Base-by-base conservation (phyloP, 2,329 filamentous ascomycete species). In the Aspergillus eucalypticola region DNA sequence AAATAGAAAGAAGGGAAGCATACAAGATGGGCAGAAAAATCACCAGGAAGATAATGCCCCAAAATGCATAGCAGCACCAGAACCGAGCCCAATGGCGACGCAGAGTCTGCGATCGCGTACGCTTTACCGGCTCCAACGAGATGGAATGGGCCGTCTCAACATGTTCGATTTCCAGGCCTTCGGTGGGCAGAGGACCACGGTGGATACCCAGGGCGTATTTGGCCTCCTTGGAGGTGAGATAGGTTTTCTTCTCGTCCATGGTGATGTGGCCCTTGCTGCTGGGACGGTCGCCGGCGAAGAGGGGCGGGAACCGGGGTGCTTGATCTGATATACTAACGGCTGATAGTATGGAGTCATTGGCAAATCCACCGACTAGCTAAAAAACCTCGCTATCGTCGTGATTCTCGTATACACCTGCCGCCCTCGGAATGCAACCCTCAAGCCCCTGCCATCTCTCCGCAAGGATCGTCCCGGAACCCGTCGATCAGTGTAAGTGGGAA, bases 1-100 rank as follows among this genome's bases (percentile, higher is more conserved):
- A 35, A 35, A 2, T 5, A 35, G 11, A 35, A 35, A 11, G 11
- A 5, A 7, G 35, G 29, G 23, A 11, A 5, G 66, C 75, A 67
- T 67, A 79, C 76, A 78, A 70, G 41, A 78, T 66, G 5, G 76
- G 77, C 3, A 79, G 63, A 57, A 77, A 69, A 39, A 78, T 76
- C 6, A 74, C 74, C n/a, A 75, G 61, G 39, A 77, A 73, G 29
- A 78, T 72, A 13, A 78, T 60, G 38, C 63, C 65, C 8, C 64
- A 69, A 21, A 79, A 65, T 3, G 71, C 38, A 62, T 78, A 76
- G 56, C 71, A 75, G 50, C 69, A 73, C 75, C 76, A 78, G 66
- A 74, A 78, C 15, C 75, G 71, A 25, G 68, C 71, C 67, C 70
- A 77, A 62, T 79, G 77, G 15, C 68, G 68, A 25, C 68, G 64